A percentile compares a stretch with the other conserved stretches of the same genome.
These are phyloP conservation scores for Flammula alnicola DNA, from an alignment of 1,284 basidiomycete genomes.

Conservation along the genomic window DNA sequence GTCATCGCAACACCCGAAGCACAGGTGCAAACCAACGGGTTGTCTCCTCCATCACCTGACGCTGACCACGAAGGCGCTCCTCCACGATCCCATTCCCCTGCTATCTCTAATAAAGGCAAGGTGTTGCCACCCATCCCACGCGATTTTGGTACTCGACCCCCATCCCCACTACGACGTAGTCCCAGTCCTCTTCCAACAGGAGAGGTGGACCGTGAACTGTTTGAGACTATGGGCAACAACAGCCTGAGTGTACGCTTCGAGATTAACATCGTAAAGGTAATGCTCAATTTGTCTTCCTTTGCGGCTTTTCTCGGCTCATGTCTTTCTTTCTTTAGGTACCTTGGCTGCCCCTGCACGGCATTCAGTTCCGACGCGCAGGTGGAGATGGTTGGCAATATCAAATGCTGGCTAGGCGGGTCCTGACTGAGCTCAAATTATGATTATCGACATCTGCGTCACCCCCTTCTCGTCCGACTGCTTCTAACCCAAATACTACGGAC, in stretches of 20 bases:
- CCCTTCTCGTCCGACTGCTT: conserved; percentile 3
- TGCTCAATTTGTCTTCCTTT: conserved; percentile 31
- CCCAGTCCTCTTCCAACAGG: conserved; percentile 60
- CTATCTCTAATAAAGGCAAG: conserved; percentile 52
- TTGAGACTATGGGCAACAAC: conserved; percentile 75
- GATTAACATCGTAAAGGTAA: conserved; percentile 93
- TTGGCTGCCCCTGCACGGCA: conserved; percentile 90
- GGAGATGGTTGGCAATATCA: conserved; percentile 98
- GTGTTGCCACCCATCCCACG: conserved; percentile 74
- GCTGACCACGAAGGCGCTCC: conserved; percentile 33
- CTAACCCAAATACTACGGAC: conserved; percentile 7
- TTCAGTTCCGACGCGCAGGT: conserved; percentile 92
- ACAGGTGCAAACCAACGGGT: conserved; percentile 29
- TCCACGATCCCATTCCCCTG: conserved; percentile 35
- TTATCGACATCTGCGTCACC: conserved; percentile 18
- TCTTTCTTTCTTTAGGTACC: conserved; percentile 74
- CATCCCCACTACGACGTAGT: conserved; percentile 43
- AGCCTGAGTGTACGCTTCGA: conserved; percentile 90
- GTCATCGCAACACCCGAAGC: conserved; percentile 36
- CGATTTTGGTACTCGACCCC: conserved; percentile 50
- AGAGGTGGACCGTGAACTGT: conserved; percentile 68
- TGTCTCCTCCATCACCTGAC: conserved; percentile 9
- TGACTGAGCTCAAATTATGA: conserved; percentile 93
- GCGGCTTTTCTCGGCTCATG: conserved; percentile 9
- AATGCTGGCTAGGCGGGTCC: conserved; percentile 92